phyloP scores from a whole-genome alignment of 768 basidiomycete genomes.

The Mycena amicta region DNA sequence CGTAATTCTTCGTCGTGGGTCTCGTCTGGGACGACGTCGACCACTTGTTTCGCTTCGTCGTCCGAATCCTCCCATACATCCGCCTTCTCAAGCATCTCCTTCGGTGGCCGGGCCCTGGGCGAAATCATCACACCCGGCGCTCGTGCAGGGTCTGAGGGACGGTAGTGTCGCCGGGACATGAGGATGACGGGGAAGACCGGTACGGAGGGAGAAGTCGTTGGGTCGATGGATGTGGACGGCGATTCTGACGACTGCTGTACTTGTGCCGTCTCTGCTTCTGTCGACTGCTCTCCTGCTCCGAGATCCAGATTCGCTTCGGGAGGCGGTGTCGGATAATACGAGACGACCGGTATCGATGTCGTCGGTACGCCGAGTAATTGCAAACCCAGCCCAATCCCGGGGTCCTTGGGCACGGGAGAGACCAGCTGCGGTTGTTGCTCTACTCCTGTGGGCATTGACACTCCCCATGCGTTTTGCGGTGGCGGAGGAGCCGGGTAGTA shows the following conservation, averaged over 20 bases:
- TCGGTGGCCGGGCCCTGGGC: constrained; percentile 61
- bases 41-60: background rate
- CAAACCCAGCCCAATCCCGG: background rate
- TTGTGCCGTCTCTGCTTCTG: background rate
- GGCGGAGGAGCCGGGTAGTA: background rate
- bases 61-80: constrained; percentile 45
- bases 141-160: constrained; percentile 61
- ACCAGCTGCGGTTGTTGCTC: background rate
- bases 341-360: too few relatives aligned
- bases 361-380: background rate
- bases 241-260: background rate
- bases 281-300: background rate
- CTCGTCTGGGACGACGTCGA: background rate
- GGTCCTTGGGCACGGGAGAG: background rate
- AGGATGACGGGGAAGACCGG: background rate
- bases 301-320: background rate
- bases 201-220: background rate
- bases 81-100: constrained; percentile 56
- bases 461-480: background rate
- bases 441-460: background rate
- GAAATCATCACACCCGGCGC: constrained; percentile 79
- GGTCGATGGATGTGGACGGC: background rate
- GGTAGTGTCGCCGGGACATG: constrained; percentile 30
- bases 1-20: background rate
- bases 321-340: background rate